Conservation (phyloP, 768 basidiomycete species). For the Boletus reticulatus region DNA sequence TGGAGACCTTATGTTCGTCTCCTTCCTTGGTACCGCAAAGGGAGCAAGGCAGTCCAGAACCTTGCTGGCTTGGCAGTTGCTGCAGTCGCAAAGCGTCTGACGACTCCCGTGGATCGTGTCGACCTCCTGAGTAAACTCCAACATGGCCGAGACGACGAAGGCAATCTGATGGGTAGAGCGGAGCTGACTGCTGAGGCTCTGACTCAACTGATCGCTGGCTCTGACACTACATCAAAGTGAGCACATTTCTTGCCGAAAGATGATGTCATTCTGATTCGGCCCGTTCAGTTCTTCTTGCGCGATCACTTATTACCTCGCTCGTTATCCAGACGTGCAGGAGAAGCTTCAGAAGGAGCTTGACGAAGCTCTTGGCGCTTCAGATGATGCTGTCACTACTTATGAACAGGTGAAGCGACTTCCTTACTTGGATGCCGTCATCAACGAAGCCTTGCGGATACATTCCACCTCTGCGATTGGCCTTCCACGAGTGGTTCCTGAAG, state of each 20-base stretch:
- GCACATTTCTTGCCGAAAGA: constrained; percentile 16
- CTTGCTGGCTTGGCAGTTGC: constrained; percentile 79
- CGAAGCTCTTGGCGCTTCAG: constrained; percentile 52
- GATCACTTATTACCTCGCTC: constrained; percentile 80
- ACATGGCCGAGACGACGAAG: constrained; percentile 70
- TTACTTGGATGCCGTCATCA: constrained; percentile 85
- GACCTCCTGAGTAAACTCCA: constrained; percentile 85
- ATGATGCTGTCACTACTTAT: constrained; percentile 58
- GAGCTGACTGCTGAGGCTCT: constrained; percentile 89
- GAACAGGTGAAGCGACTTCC: constrained; percentile 72
- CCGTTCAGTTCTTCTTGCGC: constrained; percentile 77
- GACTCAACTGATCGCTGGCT: constrained; percentile 84
- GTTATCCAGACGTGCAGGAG: constrained; percentile 57
- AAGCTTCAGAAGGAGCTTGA: constrained; percentile 79
- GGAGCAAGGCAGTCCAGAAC: constrained; percentile 61
- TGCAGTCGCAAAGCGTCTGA: constrained; percentile 75
- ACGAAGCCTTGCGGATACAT: constrained; percentile 82
- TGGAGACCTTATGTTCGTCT: constrained; percentile 64
- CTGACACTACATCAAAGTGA: constrained; percentile 92
- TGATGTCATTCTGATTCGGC: background rate
- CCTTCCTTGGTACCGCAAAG: constrained; percentile 76
- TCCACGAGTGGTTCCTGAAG: constrained; percentile 73
- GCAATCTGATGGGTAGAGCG: constrained; percentile 73
- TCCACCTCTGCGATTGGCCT: constrained; percentile 83
- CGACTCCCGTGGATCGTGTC: constrained; percentile 64